These are phyloP conservation scores for Trichoderma polysporum DNA, from an alignment of 2,329 filamentous ascomycete species.

Conservation along the genomic window DNA sequence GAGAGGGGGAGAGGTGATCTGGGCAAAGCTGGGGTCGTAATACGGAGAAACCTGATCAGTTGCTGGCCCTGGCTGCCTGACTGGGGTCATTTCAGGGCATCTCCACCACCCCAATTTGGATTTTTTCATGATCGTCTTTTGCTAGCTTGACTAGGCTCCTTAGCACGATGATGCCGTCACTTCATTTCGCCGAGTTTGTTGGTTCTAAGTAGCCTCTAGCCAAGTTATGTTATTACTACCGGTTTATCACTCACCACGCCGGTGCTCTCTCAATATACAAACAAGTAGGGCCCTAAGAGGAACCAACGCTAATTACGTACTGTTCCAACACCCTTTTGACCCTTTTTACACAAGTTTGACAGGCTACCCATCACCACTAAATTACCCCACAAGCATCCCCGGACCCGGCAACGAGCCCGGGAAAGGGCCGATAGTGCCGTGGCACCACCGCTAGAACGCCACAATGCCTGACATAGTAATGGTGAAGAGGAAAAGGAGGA, in stretches of 20 bases:
- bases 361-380: not conserved
- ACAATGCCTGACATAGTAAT: not conserved
- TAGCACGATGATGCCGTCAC: not conserved
- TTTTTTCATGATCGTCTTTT: not conserved
- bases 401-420: constrained; percentile 11
- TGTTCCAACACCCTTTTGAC: not conserved
- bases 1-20: not conserved
- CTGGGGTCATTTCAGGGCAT: not conserved
- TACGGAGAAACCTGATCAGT: not conserved
- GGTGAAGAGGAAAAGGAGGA: not conserved
- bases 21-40: constrained; percentile 9
- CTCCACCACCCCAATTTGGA: not conserved
- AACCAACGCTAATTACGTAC: constrained; percentile 14
- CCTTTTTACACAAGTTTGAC: not conserved
- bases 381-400: constrained; percentile 16
- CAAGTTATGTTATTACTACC: not conserved
- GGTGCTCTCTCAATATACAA: not conserved
- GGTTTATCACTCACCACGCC: not conserved
- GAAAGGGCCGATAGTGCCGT: constrained; percentile 17
- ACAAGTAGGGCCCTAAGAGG: not conserved
- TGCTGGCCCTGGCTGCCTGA: not conserved
- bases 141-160: not conserved
- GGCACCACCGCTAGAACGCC: not conserved
- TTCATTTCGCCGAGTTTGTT: not conserved
- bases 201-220: not conserved